Conservation (phyloP, 352 stramenopile species). For the Phytophthora sp. region DNA sequence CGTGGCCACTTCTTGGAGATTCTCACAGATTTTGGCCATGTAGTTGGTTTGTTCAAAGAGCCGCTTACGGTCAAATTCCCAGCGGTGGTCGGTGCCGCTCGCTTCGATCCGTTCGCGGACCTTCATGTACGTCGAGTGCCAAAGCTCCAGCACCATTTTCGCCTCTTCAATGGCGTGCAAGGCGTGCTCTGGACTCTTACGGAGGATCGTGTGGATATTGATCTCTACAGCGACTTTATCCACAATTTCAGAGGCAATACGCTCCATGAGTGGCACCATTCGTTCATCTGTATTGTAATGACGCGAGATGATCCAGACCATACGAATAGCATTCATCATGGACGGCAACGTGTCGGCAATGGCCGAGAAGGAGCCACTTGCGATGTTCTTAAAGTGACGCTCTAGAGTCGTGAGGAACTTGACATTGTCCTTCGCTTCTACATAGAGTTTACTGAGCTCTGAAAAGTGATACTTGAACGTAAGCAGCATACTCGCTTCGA, state of each 20-base stretch:
- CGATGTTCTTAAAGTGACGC: constrained; percentile 96
- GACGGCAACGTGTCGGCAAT: constrained; percentile 94
- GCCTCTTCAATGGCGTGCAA: constrained; percentile 89
- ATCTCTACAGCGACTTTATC: constrained; percentile 93
- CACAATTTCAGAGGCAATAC: constrained; percentile 94
- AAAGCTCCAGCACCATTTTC: constrained; percentile 92
- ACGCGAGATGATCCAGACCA: constrained; percentile 98
- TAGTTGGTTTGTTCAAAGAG: constrained; percentile 97
- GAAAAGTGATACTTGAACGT: constrained; percentile 96
- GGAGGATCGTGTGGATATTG: constrained; percentile 92
- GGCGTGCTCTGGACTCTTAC: constrained; percentile 75
- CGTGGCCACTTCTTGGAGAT: constrained; percentile 93
- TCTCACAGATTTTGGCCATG: constrained; percentile 95
- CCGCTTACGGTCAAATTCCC: constrained; percentile 95
- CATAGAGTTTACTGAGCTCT: constrained; percentile 94
- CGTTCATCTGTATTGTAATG: constrained; percentile 98
- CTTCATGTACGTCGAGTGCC: constrained; percentile 95
- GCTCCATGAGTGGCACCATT: constrained; percentile 96
- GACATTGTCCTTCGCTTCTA: constrained; percentile 96
- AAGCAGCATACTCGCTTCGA: constrained; percentile 90
- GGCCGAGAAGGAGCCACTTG: constrained; percentile 86
- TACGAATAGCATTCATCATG: constrained; percentile 97
- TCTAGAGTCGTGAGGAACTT: constrained; percentile 97
- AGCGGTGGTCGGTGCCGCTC: constrained; percentile 93
- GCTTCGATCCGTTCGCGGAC: constrained; percentile 95